Evolutionary conservation across 352 stramenopile species (phyloP), one percentile per base, ranked within the genome.

Genomic region (Phytophthora sojae): DNA sequence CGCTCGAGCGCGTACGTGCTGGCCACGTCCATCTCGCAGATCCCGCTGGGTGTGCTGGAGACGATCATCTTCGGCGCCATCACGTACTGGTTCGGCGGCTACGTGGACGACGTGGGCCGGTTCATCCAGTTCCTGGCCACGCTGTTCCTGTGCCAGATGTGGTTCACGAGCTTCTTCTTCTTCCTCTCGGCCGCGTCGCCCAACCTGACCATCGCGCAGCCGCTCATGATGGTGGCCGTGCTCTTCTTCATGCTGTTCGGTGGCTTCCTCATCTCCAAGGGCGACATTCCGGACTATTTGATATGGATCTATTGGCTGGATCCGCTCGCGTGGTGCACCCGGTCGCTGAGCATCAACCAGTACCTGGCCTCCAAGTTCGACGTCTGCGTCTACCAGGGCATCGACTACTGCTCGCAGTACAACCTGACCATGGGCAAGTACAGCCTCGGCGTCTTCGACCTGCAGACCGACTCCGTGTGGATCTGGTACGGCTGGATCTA

Each of bases 51-150:
- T 62, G 23, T 91, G 3, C 45, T 94, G 26, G 90, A 97, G 78
- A 89, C 87, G 0, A 47, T 96, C 15, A 53, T 96, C 4, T 97
- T 97, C 75, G 91, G 90, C 25, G 88, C 80, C 3, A 76, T 97
- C 32, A 69, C 96, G 0, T 98, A 98, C 72, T 98, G 88, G 81
- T 91, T 97, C 69, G 82, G 93, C 55, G 93, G 92, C 11, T 90
- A 97, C 51, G 80, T 88, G 1, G 61, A 61, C 0, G 26, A 73
- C 5, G 75, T 59, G 0, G 74, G 61, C 7, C 69, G 73, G 9
- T 96, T 91, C 63, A 6, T 86, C 14, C 66, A 88, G 17, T 96
- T 94, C 61, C 47, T 92, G 2, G 2, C 86, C 32, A 85, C 81
- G 29, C 73, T 94, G 2, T 85, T 94, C 61, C 35, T 93, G 39